These are phyloP conservation scores for Blastocystis sp. DNA, from an alignment of 352 stramenopile species.

Conservation along the genomic window DNA sequence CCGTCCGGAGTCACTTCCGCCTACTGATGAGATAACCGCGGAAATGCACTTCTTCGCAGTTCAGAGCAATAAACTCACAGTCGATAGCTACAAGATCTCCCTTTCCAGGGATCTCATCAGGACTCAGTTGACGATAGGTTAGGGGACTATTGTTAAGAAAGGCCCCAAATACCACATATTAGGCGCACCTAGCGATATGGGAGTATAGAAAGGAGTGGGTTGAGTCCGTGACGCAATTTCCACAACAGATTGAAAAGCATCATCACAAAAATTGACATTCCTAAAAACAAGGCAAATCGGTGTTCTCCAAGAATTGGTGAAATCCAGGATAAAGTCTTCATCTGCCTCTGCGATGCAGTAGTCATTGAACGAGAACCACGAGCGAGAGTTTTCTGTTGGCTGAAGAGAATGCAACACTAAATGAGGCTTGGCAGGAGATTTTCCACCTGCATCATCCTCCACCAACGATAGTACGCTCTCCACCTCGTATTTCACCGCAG, in stretches of 20 bases:
- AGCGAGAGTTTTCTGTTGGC: background rate
- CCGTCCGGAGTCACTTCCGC: conserved; percentile 65
- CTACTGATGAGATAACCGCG: background rate
- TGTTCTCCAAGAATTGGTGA: conserved; percentile 63
- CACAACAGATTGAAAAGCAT: too few species aligned
- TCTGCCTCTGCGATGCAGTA: conserved; percentile 68
- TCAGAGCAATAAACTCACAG: conserved; percentile 71
- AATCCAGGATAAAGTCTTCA: conserved; percentile 66
- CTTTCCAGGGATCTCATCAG: conserved; percentile 65
- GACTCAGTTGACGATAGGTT: background rate
- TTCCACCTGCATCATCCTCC: background rate
- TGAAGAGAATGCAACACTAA: conserved; percentile 20
- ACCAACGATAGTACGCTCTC: background rate
- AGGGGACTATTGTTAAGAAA: background rate
- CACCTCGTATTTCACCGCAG: background rate
- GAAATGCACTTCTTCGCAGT: conserved; percentile 61
- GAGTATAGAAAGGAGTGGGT: conserved; percentile 11
- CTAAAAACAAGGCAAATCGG: conserved; percentile 20
- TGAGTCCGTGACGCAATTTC: background rate
- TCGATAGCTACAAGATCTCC: conserved; percentile 77
- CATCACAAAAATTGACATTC: background rate
- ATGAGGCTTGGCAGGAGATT: background rate
- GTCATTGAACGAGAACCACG: conserved; percentile 77
- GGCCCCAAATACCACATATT: background rate
- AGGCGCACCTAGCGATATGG: background rate